Base-by-base conservation (phyloP, 805 yeast species). In the Sungouiozyma ichnusensis region DNA sequence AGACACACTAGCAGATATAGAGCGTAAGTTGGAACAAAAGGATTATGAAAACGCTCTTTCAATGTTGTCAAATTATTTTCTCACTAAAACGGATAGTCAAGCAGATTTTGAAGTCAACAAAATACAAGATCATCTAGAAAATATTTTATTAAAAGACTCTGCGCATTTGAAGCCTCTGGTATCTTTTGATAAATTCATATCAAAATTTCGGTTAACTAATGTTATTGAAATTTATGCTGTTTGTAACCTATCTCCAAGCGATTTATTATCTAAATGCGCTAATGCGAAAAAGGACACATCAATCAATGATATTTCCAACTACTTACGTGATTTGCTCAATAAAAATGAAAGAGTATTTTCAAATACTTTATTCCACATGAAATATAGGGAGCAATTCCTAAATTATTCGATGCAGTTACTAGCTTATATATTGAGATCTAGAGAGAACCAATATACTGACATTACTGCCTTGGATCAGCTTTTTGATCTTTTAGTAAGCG, bases 201-300 rank as follows among this genome's bases (percentile, higher is more conserved):
- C 49, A 11, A 38, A 55, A 7, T 32, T 64, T 9, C 64, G 65
- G 2, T 31, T 57, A 3, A 42, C 44, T 2, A 45, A 54, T 18
- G 41, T 58, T 1, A 43, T 67, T 31, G 65, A 65, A 43, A 46
- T 59, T 6, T 54, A 57, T 20, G 59, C 69, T 0, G 54, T 65
- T 2, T 62, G 59, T 40, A 44, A 44, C 19, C 32, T 54, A 5
- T 54, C 49, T 11, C 16, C 52, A 3, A 45, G 41, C 2, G 44
- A 50, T 8, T 24, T 64, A 3, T 16, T 50, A 1, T 31, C 40
- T 1, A 50, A 44, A 17, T 48, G 49, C 29, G 45, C 48, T 2
- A 40, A 49, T 40, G 54, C 52, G 24, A 50, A 48, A 39, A 32
- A 47, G 5, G 41, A 47, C 3, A 38, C 33, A 4, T 24, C 38